phyloP scores from a whole-genome alignment of 2,329 filamentous ascomycete species.

The Colletotrichum sp. region DNA sequence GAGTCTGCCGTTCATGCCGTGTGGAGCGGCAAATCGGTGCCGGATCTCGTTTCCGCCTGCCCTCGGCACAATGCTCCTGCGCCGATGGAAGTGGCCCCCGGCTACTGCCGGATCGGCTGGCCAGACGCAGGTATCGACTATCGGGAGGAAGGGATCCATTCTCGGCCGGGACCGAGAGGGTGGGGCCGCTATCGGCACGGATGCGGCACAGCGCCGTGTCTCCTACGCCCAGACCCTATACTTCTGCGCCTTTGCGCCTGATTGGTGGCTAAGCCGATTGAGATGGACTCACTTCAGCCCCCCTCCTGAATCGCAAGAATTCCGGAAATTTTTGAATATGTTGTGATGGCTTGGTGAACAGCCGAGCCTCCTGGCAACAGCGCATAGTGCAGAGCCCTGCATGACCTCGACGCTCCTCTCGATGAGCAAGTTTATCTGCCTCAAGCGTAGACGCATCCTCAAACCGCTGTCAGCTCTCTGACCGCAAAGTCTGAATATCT shows the following conservation, averaged over 20 bases:
- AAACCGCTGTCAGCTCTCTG: constrained; percentile 44
- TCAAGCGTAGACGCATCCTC: constrained; percentile 66
- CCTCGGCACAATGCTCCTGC: rapidly evolving
- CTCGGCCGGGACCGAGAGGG: background rate
- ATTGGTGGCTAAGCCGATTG: background rate
- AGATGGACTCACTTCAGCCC: background rate
- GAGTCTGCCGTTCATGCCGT: background rate
- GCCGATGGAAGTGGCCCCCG: background rate
- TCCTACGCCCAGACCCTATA: background rate
- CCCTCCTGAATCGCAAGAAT: too few species aligned
- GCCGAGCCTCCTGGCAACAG: background rate
- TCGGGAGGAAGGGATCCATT: background rate
- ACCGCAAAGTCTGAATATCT: constrained; percentile 48
- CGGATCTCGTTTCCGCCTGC: rapidly evolving
- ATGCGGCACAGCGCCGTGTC: background rate
- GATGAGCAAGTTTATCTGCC: constrained; percentile 67
- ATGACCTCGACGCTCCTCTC: constrained; percentile 64
- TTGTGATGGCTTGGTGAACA: background rate
- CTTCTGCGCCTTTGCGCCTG: background rate
- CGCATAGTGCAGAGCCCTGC: constrained; percentile 58
- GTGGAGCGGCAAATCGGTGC: background rate
- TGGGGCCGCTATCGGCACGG: background rate
- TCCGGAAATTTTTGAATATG: too few species aligned
- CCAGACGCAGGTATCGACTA: background rate
- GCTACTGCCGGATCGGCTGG: background rate